These are phyloP conservation scores for Annulohypoxylon moriforme DNA, from an alignment of 495 filamentous ascomycete species.

Conservation along the genomic window DNA sequence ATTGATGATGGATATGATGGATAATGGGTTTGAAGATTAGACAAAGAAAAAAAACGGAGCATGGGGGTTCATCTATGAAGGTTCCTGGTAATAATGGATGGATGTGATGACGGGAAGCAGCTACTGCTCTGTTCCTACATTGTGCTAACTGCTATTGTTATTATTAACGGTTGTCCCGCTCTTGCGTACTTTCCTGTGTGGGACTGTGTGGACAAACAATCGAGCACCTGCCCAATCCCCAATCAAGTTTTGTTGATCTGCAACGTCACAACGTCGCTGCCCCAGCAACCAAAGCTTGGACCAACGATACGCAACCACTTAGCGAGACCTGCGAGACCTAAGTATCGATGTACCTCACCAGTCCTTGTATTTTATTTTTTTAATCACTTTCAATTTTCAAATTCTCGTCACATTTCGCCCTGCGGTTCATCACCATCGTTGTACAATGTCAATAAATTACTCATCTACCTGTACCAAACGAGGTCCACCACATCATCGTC, in stretches of 20 bases:
- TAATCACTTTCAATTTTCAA: constrained; percentile 14
- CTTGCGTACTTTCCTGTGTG: constrained; percentile 5
- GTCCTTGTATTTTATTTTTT: neutral
- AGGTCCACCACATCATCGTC: constrained; percentile 26
- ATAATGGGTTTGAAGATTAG: constrained; percentile 27
- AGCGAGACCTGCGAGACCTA: neutral
- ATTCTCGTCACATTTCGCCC: constrained; percentile 14
- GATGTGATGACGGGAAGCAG: constrained; percentile 22
- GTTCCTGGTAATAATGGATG: constrained; percentile 36
- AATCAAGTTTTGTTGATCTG: constrained; percentile 26
- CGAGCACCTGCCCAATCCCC: constrained; percentile 41
- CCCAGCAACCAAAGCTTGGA: constrained; percentile 39
- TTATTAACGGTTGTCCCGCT: constrained; percentile 24
- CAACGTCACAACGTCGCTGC: constrained; percentile 41
- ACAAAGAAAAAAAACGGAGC: constrained; percentile 44
- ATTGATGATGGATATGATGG: constrained; percentile 14
- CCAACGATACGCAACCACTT: constrained; percentile 21
- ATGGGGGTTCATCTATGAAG: constrained; percentile 29
- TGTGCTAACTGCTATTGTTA: constrained; percentile 8
- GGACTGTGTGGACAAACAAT: constrained; percentile 45
- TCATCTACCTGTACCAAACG: constrained; percentile 9
- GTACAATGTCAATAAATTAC: constrained; percentile 4
- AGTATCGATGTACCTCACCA: neutral
- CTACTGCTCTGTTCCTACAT: neutral
- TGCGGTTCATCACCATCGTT: constrained; percentile 21